These are phyloP conservation scores for Thielaviopsis ethacetica DNA, from an alignment of 2,329 filamentous ascomycete genomes.

Conservation along the genomic window DNA sequence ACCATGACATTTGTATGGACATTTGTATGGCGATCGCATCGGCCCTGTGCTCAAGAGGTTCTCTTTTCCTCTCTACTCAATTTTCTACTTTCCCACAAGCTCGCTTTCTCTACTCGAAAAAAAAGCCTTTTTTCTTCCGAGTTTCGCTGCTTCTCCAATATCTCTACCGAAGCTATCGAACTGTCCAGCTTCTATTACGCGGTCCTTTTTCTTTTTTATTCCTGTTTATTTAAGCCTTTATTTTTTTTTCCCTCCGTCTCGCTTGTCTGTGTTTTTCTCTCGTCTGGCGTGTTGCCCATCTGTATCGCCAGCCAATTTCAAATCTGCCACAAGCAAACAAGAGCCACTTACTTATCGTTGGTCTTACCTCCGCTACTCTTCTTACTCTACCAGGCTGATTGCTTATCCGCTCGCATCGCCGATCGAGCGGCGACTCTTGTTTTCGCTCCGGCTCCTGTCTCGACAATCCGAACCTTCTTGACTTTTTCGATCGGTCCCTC, in stretches of 20 bases:
- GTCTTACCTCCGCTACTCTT: neutral
- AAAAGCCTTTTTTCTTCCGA: neutral
- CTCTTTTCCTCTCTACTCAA: slow-evolving; percentile 2
- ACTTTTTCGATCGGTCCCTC: slow-evolving; percentile 12
- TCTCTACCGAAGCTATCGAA: neutral
- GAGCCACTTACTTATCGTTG: neutral
- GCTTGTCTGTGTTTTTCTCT: neutral
- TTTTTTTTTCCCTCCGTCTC: neutral
- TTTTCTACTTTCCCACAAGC: neutral
- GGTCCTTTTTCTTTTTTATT: neutral
- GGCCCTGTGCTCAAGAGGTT: slow-evolving; percentile 9
- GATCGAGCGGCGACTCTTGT: neutral
- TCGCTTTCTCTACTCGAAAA: neutral
- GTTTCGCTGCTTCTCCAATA: neutral
- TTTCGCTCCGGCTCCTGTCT: neutral
- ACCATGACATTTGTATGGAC: slow-evolving; percentile 9
- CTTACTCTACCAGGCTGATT: neutral
- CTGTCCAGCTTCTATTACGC: neutral
- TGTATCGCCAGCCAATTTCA: neutral
- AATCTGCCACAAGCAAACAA: neutral
- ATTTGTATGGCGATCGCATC: slow-evolving; percentile 12
- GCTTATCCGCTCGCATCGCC: neutral
- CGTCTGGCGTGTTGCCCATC: neutral
- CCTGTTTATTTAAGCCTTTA: neutral
- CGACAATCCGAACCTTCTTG: slow-evolving; percentile 10